Evolutionary conservation across 192 early-diverging fungal genomes (phyloP), one percentile per base, ranked within the genome.

Genomic region (Pilaira anomala): DNA sequence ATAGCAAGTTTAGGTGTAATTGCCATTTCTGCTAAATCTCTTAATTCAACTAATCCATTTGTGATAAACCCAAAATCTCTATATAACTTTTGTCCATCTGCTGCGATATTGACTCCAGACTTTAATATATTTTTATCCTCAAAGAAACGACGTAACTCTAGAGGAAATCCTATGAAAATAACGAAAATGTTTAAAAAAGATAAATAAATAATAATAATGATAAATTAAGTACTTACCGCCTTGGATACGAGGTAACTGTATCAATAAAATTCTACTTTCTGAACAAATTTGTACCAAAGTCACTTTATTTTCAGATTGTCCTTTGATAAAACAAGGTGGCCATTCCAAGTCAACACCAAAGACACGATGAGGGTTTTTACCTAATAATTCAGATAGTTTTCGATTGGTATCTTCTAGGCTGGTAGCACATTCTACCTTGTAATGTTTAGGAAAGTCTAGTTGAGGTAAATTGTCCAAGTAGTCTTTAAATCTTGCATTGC

Each of bases 341-440:
- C 71, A 73, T 42, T 73, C 71, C 40, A 73, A 41, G 63, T 73
- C 71, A 12, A 73, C 53, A 1, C 71, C 71, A 63, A 67, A 73
- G 13, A 46, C 41, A 11, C 29, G 46, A 3, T 48, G 14, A 6
- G 11, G 5, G 46, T 60, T 28, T 19, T 25, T 60, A 33, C 16
- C 6, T 22, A 49, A 29, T 11, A 62, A 13, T 16, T 62, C 9
- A 24, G 28, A 2, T 14, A 62, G 3, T 19, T 13, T 6, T 39
- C 39, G 18, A 14, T 63, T 63, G 3, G 25, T 22, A 11, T 63
- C 49, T 19, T 48, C 26, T 8, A 19, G 12, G 5, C 7, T 62
- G 3, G 39, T 14, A 2, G 26, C 19, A 26, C 62, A 52, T 40
- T 52, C 49, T 4, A 63, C 48, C 19, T 22, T 63, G 12, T 53